phyloP scores from a whole-genome alignment of 2,329 filamentous ascomycete species.

The Diaporthe velutina region DNA sequence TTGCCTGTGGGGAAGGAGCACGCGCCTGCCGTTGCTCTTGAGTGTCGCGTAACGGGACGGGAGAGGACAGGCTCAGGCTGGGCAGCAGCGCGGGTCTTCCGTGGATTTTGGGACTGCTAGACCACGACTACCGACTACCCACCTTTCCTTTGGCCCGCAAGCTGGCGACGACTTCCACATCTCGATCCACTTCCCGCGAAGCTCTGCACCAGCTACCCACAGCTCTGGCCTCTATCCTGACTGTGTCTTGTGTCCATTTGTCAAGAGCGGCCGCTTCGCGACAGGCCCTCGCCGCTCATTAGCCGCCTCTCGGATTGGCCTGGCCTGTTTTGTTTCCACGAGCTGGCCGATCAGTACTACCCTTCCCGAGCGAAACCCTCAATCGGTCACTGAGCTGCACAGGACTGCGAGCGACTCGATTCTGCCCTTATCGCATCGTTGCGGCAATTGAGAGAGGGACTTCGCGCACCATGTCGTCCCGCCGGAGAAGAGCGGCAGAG shows the following conservation, averaged over 20 bases:
- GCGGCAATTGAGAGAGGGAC: constrained; percentile 9
- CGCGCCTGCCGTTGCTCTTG: constrained; percentile 21
- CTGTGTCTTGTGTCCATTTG: background rate
- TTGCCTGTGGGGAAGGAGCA: constrained; percentile 31
- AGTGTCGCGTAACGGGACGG: constrained; percentile 32
- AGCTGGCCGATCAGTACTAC: constrained; percentile 15
- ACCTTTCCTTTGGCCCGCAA: constrained; percentile 27
- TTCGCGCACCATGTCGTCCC: constrained; percentile 54
- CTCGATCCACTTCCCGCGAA: constrained; percentile 21
- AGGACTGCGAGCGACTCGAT: background rate
- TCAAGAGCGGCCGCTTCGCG: constrained; percentile 32
- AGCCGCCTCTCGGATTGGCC: background rate
- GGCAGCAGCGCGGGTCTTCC: constrained; percentile 10
- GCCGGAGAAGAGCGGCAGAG: constrained; percentile 52
- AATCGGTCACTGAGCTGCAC: constrained; percentile 10
- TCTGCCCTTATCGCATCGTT: background rate
- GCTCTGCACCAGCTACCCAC: constrained; percentile 12
- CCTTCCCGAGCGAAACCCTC: background rate
- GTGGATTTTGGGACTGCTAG: constrained; percentile 20
- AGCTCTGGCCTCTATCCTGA: background rate
- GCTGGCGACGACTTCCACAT: constrained; percentile 25
- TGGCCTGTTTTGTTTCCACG: constrained; percentile 31
- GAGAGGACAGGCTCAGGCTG: constrained; percentile 14
- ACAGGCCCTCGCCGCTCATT: constrained; percentile 30
- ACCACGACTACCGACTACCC: constrained; percentile 23